These are phyloP conservation scores for Micromonas pusilla DNA, from an alignment of 139 green algal genomes.

Conservation along the genomic window DNA sequence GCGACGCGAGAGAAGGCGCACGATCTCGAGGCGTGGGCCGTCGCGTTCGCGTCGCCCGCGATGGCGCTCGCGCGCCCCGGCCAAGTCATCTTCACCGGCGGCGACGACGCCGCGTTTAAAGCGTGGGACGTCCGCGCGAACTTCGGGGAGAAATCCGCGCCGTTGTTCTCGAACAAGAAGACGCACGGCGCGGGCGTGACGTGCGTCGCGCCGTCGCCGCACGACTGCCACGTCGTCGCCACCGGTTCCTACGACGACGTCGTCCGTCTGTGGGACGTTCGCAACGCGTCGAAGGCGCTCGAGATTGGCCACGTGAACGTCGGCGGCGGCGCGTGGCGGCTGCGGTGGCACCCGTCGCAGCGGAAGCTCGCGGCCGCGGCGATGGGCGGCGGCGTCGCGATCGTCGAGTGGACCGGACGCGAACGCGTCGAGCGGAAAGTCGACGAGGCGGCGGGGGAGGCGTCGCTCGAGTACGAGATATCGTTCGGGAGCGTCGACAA, in stretches of 20 bases:
- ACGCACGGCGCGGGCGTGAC: conserved; percentile 27
- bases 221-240: conserved; percentile 11
- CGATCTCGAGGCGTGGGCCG: conserved; percentile 15
- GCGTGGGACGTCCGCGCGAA: conserved; percentile 10
- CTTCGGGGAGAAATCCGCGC: not conserved
- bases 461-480: too few relatives aligned
- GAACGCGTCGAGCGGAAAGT: too few relatives aligned
- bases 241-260: conserved; percentile 29
- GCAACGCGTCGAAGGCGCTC: conserved; percentile 30
- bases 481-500: too few relatives aligned
- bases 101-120: conserved; percentile 24
- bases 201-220: conserved; percentile 16
- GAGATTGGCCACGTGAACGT: conserved; percentile 29
- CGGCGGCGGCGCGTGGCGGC: conserved; percentile 75
- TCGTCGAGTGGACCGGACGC: conserved; percentile 21
- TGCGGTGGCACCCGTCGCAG: conserved; percentile 62
- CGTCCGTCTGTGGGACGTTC: conserved; percentile 61
- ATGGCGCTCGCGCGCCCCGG: not conserved
- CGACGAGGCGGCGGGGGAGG: too few relatives aligned
- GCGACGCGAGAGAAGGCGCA: conserved; percentile 1
- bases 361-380: conserved; percentile 59
- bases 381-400: conserved; percentile 76
- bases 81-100: conserved; percentile 24
- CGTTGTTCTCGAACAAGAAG: not conserved
- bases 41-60: conserved; percentile 14